Evolutionary conservation across 2,329 filamentous ascomycete species (phyloP).

Genomic region (Ceratocystis lukuohia): DNA sequence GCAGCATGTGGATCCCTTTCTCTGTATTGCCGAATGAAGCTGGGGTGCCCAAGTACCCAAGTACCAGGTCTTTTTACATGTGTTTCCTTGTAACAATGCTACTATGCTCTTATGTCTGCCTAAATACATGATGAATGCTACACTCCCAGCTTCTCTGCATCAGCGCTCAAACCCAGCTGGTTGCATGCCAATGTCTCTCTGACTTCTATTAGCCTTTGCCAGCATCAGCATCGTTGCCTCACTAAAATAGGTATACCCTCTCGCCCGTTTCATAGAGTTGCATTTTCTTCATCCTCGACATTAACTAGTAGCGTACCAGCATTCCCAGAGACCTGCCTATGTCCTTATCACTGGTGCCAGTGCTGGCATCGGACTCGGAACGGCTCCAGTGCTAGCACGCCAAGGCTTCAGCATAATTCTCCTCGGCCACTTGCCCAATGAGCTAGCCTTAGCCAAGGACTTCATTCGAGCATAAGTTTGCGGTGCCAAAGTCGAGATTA

Average conservation of each 20-base stretch:
- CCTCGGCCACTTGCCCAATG: conserved; percentile 18
- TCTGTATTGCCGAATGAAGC: too few relatives aligned
- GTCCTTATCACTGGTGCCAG: conserved; percentile 28
- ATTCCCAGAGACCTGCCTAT: conserved; percentile 22
- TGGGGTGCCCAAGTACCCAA: not conserved
- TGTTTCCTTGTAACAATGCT: not conserved
- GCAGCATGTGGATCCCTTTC: too few relatives aligned
- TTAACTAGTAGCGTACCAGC: conserved; percentile 20
- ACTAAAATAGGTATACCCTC: conserved; percentile 12
- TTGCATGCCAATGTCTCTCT: not conserved
- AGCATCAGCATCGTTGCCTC: not conserved
- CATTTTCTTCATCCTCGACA: not conserved
- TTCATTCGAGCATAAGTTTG: not conserved
- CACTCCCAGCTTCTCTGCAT: not conserved
- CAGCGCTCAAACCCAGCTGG: not conserved
- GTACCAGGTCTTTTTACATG: not conserved
- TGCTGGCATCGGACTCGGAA: conserved; percentile 27
- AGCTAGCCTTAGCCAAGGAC: conserved; percentile 1
- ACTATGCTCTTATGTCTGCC: too few relatives aligned
- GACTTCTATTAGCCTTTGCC: not conserved
- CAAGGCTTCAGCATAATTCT: conserved; percentile 28
- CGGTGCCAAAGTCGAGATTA: not conserved
- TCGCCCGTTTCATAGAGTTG: conserved; percentile 1
- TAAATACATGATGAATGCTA: too few relatives aligned
- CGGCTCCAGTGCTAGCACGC: conserved; percentile 25